Percentiles rank a stretch among this genome's conserved stretches.
phyloP scores from a whole-genome alignment of 805 yeast genomes.

The Vanderwaltozyma polyspora region DNA sequence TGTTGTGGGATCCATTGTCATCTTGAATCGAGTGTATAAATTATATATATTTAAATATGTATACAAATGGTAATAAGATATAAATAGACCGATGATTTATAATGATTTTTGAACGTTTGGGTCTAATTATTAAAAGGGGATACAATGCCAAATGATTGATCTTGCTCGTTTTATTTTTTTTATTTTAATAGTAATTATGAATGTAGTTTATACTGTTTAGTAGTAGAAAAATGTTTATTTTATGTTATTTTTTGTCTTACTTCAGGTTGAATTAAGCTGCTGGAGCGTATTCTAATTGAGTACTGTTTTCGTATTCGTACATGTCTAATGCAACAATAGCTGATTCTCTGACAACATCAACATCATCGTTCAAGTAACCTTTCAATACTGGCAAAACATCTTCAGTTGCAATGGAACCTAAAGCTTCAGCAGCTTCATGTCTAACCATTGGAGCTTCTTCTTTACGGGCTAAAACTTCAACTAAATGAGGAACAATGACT shows the following conservation, averaged over 20 bases:
- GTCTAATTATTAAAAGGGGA: no score
- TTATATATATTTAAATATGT: neutral
- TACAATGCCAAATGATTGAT: no score
- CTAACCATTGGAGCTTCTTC: constrained; percentile 96
- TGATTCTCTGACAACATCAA: constrained; percentile 87
- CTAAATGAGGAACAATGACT: constrained; percentile 75
- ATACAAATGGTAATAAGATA: neutral
- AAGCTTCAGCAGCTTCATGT: constrained; percentile 98
- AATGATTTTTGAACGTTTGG: no score
- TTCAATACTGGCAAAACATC: constrained; percentile 85
- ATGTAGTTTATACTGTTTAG: no score
- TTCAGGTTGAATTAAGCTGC: no score
- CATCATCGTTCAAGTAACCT: constrained; percentile 67
- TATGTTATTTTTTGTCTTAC: no score
- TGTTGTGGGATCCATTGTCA: no score
- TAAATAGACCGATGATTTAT: no score
- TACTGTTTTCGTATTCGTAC: constrained; percentile 90
- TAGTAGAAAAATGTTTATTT: no score
- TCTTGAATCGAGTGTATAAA: no score
- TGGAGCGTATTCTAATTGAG: constrained; percentile 60
- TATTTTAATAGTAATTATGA: no score
- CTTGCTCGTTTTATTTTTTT: no score
- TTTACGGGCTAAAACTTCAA: constrained; percentile 66
- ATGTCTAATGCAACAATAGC: constrained; percentile 96
- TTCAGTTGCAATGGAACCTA: constrained; percentile 93